These are phyloP conservation scores for Linum tenue DNA, from an alignment of 345 rosid genomes.

Conservation along the genomic window DNA sequence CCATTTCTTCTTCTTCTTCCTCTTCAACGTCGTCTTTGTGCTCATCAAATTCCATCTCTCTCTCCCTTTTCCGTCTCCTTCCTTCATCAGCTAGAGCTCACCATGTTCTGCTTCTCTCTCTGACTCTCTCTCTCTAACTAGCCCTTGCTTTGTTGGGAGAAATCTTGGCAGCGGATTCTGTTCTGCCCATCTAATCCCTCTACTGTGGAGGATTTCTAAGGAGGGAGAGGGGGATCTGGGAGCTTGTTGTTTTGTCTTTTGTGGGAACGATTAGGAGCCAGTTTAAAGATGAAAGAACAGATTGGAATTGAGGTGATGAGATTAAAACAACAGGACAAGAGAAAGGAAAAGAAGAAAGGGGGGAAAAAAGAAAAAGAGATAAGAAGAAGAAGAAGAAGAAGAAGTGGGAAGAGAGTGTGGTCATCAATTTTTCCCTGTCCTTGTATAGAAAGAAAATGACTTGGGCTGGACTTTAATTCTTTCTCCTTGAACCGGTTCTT, in stretches of 20 bases:
- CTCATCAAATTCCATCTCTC: not conserved
- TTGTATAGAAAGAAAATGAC: not conserved
- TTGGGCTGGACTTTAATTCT: too few species aligned
- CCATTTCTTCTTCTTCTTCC: constrained; percentile 3
- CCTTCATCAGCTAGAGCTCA: not conserved
- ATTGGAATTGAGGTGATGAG: too few species aligned
- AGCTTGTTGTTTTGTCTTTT: not conserved
- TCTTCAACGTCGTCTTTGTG: not conserved
- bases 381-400: not conserved
- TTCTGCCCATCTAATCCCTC: too few species aligned
- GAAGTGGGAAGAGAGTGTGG: constrained; percentile 3
- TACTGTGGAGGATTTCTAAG: not conserved
- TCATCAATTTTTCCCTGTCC: not conserved
- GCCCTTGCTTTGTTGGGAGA: not conserved
- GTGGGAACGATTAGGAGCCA: not conserved
- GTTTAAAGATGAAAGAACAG: too few species aligned
- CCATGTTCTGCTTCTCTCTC: not conserved
- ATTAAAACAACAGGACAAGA: not conserved
- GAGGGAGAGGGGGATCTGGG: not conserved
- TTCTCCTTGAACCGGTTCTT: too few species aligned
- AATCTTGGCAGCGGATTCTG: not conserved
- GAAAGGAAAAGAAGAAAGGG: not conserved
- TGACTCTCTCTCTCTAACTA: not conserved
- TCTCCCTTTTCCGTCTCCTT: not conserved
- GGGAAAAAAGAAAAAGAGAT: not conserved